Conservation (phyloP, 2,329 filamentous ascomycete genomes). For the Botryosphaeria dothidea region DNA sequence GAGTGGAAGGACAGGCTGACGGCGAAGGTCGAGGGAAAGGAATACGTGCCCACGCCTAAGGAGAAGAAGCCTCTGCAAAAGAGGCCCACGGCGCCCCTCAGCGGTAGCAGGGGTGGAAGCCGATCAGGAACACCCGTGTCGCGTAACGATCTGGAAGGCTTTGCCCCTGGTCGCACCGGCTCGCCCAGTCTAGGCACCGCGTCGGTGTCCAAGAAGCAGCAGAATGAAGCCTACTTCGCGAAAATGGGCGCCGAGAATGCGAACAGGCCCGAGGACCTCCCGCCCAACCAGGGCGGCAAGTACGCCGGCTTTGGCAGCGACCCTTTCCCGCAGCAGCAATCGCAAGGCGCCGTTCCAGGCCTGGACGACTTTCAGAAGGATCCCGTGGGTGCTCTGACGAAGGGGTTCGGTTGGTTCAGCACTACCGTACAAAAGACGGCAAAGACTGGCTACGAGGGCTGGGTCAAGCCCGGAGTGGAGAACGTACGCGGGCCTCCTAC, state of each 20-base stretch:
- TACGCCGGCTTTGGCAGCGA: slow-evolving; percentile 88
- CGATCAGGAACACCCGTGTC: slow-evolving; percentile 41
- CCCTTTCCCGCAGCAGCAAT: slow-evolving; percentile 54
- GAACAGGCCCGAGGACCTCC: slow-evolving; percentile 68
- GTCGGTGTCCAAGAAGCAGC: slow-evolving; percentile 52
- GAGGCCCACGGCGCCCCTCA: slow-evolving; percentile 26
- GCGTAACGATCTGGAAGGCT: slow-evolving; percentile 36
- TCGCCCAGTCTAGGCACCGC: slow-evolving; percentile 42
- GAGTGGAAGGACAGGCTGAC: slow-evolving; percentile 91
- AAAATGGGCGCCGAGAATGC: slow-evolving; percentile 83
- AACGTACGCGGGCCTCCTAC: slow-evolving; percentile 60
- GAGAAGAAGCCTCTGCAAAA: slow-evolving; percentile 43
- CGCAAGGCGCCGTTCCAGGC: slow-evolving; percentile 57
- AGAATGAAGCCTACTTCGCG: slow-evolving; percentile 89
- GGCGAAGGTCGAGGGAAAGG: slow-evolving; percentile 82
- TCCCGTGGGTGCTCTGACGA: slow-evolving; percentile 82
- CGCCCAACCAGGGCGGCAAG: slow-evolving; percentile 89
- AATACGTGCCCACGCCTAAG: slow-evolving; percentile 73
- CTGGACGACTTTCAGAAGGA: slow-evolving; percentile 91
- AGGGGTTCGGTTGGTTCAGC: slow-evolving; percentile 93
- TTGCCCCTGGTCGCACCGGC: slow-evolving; percentile 32
- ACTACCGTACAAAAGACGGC: slow-evolving; percentile 86
- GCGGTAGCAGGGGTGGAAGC: slow-evolving; percentile 36
- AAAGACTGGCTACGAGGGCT: slow-evolving; percentile 86
- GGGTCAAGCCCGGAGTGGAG: slow-evolving; percentile 89